A percentile compares a stretch with the other conserved stretches of the same genome.
phyloP scores from a whole-genome alignment of 805 yeast genomes.

The Kluyveromyces wickerhamii region DNA sequence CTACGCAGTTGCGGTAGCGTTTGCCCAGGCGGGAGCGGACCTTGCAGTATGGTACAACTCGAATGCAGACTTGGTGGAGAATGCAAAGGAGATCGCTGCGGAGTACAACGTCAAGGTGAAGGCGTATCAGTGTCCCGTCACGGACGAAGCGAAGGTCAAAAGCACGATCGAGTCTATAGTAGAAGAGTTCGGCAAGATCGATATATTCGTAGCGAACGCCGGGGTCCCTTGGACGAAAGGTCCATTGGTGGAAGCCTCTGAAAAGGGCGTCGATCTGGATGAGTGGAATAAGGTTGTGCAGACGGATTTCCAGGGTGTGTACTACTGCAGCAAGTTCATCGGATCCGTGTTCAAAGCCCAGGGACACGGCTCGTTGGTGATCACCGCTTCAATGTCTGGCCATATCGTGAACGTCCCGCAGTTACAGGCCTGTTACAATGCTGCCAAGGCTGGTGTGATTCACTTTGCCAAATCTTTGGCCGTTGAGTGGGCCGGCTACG shows the following conservation, averaged over 20 bases:
- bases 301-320: slow-evolving; percentile 73
- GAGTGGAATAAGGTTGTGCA: slow-evolving; percentile 69
- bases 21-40: slow-evolving; percentile 82
- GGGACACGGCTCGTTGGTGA: slow-evolving; percentile 68
- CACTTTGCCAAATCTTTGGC: slow-evolving; percentile 75
- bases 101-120: slow-evolving; percentile 53
- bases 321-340: slow-evolving; percentile 66
- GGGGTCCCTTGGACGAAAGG: slow-evolving; percentile 80
- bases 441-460: slow-evolving; percentile 76
- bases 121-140: slow-evolving; percentile 38
- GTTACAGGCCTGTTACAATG: slow-evolving; percentile 77
- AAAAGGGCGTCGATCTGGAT: slow-evolving; percentile 37
- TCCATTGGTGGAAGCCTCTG: slow-evolving; percentile 39
- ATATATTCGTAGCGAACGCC: slow-evolving; percentile 82
- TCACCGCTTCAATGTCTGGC: slow-evolving; percentile 87
- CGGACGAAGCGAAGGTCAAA: slow-evolving; percentile 22
- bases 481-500: slow-evolving; percentile 83
- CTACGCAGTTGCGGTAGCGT: slow-evolving; percentile 71
- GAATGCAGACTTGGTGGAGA: slow-evolving; percentile 37
- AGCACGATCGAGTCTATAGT: slow-evolving; percentile 32
- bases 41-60: slow-evolving; percentile 63
- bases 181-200: slow-evolving; percentile 70
- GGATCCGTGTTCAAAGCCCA: slow-evolving; percentile 69
- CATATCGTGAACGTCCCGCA: slow-evolving; percentile 84
- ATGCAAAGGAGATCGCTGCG: slow-evolving; percentile 29